These are phyloP conservation scores for Candida nonsorbophila DNA, from an alignment of 805 yeast genomes.

Conservation along the genomic window DNA sequence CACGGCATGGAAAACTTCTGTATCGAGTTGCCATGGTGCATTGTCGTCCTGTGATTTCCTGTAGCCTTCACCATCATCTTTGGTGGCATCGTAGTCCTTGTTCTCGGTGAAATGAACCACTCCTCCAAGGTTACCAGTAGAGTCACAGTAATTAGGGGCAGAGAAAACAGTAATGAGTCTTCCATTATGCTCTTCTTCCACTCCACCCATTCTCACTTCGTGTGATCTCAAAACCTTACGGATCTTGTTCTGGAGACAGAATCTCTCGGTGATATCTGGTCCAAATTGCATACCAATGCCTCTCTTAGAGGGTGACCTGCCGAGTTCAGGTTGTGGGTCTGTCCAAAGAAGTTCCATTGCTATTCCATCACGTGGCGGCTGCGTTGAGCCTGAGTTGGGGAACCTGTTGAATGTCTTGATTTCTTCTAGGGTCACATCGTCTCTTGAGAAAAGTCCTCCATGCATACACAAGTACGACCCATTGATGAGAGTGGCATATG, in stretches of 20 bases:
- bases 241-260: conserved; percentile 66
- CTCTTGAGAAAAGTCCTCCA: conserved; percentile 88
- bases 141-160: conserved; percentile 97
- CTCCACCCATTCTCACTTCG: conserved; percentile 91
- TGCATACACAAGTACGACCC: conserved; percentile 83
- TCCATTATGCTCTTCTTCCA: conserved; percentile 82
- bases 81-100: conserved; percentile 38
- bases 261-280: conserved; percentile 82
- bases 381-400: conserved; percentile 44
- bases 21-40: conserved; percentile 45
- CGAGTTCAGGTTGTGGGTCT: conserved; percentile 79
- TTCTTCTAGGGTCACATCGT: conserved; percentile 65
- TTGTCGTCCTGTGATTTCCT: conserved; percentile 28
- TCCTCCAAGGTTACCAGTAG: conserved; percentile 88
- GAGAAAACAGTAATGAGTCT: conserved; percentile 89
- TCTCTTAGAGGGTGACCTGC: conserved; percentile 84
- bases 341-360: conserved; percentile 98
- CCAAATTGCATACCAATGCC: conserved; percentile 97
- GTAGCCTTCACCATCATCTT: conserved; percentile 41
- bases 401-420: conserved; percentile 69
- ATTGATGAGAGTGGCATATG: conserved; percentile 79
- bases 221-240: conserved; percentile 87
- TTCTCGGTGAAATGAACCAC: conserved; percentile 64
- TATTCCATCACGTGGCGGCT: conserved; percentile 86
- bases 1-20: conserved; percentile 69